Conservation (phyloP, 1,284 basidiomycete species). For the Ganoderma boninense region DNA sequence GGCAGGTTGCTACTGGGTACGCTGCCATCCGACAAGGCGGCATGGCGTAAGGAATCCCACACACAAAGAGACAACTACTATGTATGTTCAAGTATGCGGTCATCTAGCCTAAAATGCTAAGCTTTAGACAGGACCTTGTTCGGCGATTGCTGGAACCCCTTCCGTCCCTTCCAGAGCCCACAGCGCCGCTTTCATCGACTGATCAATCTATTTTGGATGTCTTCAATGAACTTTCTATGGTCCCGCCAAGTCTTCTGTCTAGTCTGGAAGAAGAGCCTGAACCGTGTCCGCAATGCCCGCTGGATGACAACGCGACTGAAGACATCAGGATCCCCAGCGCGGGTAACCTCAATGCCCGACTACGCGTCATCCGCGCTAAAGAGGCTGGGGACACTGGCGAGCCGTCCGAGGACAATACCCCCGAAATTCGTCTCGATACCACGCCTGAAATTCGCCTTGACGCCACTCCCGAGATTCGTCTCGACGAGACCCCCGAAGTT, state of each 20-base stretch:
- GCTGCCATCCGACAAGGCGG: conserved; percentile 61
- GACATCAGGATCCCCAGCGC: conserved; percentile 59
- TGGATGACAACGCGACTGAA: conserved; percentile 59
- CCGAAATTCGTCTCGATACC: conserved; percentile 52
- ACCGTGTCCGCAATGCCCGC: conserved; percentile 52
- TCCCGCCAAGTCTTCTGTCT: conserved; percentile 60
- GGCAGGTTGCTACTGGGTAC: conserved; percentile 68
- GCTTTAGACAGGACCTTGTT: conserved; percentile 64
- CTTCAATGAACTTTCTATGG: conserved; percentile 63
- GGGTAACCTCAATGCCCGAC: conserved; percentile 59
- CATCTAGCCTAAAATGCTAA: conserved; percentile 13
- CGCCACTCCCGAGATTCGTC: conserved; percentile 33
- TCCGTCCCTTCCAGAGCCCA: conserved; percentile 54
- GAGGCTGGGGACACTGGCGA: conserved; percentile 33
- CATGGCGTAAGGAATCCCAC: conserved; percentile 63
- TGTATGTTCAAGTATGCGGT: conserved; percentile 50
- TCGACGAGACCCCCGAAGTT: conserved; percentile 47
- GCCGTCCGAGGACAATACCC: conserved; percentile 43
- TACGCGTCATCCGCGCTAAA: conserved; percentile 53
- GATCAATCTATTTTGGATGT: conserved; percentile 61
- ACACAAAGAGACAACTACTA: conserved; percentile 77
- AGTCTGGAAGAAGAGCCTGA: conserved; percentile 64
- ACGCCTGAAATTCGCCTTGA: conserved; percentile 64
- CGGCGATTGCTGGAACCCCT: conserved; percentile 67
- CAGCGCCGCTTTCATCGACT: conserved; percentile 48